These are phyloP conservation scores for Stentor coeruleus DNA, from an alignment of 73 alveolate genomes.

Conservation along the genomic window DNA sequence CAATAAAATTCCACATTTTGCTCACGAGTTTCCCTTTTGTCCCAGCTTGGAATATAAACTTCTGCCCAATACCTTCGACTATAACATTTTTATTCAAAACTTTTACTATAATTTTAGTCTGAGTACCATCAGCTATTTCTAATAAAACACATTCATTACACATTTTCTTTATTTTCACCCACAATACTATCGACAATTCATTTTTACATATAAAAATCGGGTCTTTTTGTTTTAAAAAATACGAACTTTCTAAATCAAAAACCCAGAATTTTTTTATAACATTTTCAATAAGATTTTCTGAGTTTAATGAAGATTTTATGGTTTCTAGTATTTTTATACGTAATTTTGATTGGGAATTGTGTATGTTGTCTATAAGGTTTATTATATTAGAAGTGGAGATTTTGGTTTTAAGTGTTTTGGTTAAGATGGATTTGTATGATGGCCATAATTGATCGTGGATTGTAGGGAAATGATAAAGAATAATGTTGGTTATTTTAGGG, in stretches of 20 bases:
- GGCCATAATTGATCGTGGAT: neutral
- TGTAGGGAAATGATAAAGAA: neutral
- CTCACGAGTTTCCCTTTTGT: neutral
- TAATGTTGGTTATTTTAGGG: neutral
- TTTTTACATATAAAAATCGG: neutral
- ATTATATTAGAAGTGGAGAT: neutral
- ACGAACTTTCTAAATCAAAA: neutral
- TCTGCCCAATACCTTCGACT: too few relatives aligned
- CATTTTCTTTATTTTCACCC: neutral
- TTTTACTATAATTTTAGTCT: too few relatives aligned
- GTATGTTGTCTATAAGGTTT: neutral
- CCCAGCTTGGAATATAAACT: neutral
- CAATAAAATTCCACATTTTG: neutral
- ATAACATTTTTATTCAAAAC: neutral
- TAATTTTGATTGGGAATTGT: neutral
- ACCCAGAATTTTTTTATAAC: too few relatives aligned
- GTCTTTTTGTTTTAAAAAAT: neutral
- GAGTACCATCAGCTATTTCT: neutral
- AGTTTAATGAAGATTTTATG: neutral
- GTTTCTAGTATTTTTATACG: too few relatives aligned
- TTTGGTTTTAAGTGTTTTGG: neutral
- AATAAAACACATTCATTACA: neutral
- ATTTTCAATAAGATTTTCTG: neutral
- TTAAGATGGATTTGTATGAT: neutral
- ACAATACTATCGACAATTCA: neutral